Percentiles rank a stretch among this genome's conserved stretches.
phyloP scores from a whole-genome alignment of 148 eudicot species.

The Linanthus parryae region DNA sequence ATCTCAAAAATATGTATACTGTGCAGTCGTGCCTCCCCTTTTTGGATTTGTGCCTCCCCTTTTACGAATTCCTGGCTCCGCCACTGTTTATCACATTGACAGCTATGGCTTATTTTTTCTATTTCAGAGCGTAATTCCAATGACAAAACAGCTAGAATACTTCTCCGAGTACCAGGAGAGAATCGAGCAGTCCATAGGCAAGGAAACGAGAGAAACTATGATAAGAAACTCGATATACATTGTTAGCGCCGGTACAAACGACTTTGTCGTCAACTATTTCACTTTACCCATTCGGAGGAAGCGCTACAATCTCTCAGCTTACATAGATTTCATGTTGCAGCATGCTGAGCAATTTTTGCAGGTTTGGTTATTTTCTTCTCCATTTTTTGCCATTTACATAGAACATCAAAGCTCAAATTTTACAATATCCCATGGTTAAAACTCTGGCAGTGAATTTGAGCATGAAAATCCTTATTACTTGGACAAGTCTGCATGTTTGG shows the following conservation, averaged over 20 bases:
- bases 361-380: conserved; percentile 34
- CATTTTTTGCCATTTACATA: neutral
- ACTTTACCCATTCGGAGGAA: conserved; percentile 35
- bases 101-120: neutral
- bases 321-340: conserved; percentile 40
- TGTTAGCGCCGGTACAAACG: conserved; percentile 72
- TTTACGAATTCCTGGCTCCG: too few species aligned
- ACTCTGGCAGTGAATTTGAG: too few species aligned
- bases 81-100: neutral
- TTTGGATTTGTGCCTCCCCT: too few species aligned
- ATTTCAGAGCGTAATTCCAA: conserved; percentile 51
- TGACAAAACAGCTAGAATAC: conserved; percentile 42
- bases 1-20: too few species aligned
- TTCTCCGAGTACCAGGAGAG: conserved; percentile 47
- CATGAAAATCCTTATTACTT: too few species aligned
- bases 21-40: too few species aligned
- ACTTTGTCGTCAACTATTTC: conserved; percentile 59
- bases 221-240: conserved; percentile 39
- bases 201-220: conserved; percentile 21
- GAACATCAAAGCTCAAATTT: too few species aligned
- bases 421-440: too few species aligned
- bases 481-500: too few species aligned
- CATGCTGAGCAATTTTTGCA: conserved; percentile 33
- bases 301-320: conserved; percentile 30
- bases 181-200: conserved; percentile 35